A percentile compares a stretch with the other conserved stretches of the same genome.
Conservation (phyloP, 176 grass and related monocot genomes). For the Aegilops tauschii region DNA sequence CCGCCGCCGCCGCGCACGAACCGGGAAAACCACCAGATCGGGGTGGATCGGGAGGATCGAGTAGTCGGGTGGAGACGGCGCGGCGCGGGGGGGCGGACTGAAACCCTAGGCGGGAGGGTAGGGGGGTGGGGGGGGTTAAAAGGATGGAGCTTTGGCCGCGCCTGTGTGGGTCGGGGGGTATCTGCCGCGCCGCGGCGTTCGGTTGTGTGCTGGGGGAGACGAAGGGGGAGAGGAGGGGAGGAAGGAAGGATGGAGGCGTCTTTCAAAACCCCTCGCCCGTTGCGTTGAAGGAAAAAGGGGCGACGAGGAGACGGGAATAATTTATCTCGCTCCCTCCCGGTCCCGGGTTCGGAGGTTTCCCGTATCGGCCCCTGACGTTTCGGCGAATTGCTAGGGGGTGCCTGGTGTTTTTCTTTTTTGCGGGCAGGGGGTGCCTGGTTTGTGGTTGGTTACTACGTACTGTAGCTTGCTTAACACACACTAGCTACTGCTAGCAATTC, state of each 20-base stretch:
- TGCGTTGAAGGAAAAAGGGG: conserved; percentile 67
- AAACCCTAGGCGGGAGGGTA: conserved; percentile 53
- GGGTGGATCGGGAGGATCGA: conserved; percentile 15
- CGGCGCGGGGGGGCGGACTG: conserved; percentile 4
- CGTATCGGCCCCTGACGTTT: not conserved
- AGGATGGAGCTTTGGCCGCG: conserved; percentile 19
- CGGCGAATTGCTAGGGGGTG: not conserved
- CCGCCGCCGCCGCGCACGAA: conserved; percentile 3
- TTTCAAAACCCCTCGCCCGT: conserved; percentile 92
- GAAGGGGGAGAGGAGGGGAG: not conserved
- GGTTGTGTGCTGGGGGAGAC: conserved; percentile 20
- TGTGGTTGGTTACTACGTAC: not conserved
- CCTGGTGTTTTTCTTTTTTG: no score
- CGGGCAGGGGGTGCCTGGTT: no score
- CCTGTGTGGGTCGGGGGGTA: not conserved
- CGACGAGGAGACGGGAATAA: conserved; percentile 1
- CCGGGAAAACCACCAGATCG: conserved; percentile 22
- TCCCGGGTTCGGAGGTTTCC: not conserved
- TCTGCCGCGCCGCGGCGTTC: conserved; percentile 14
- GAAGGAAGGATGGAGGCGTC: conserved; percentile 21
- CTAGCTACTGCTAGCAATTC: no score
- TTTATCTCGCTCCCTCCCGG: conserved; percentile 4
- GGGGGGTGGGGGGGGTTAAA: not conserved
- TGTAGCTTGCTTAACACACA: not conserved
- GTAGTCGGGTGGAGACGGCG: not conserved